Conservation (phyloP, 2,329 filamentous ascomycete species). For the Xylaria sp. region DNA sequence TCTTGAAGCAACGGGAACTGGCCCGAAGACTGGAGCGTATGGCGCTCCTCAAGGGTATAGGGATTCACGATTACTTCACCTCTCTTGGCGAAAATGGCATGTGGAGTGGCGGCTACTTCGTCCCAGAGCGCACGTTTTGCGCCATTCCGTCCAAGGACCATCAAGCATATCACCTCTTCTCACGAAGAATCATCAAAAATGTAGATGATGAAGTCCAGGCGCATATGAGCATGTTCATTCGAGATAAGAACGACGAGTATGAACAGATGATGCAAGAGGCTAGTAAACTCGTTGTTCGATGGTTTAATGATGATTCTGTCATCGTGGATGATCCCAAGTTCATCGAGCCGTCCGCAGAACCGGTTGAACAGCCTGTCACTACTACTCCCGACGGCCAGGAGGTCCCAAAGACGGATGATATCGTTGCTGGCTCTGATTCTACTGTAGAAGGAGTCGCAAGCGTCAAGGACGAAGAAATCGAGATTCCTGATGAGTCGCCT, state of each 20-base stretch:
- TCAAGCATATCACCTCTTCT: slow-evolving; percentile 55
- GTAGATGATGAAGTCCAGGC: slow-evolving; percentile 77
- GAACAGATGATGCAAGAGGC: slow-evolving; percentile 70
- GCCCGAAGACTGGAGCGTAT: slow-evolving; percentile 72
- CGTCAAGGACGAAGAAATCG: slow-evolving; percentile 32
- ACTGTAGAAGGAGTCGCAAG: neutral
- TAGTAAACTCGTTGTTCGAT: slow-evolving; percentile 65
- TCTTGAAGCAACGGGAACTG: slow-evolving; percentile 79
- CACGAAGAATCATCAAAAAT: slow-evolving; percentile 69
- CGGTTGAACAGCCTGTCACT: slow-evolving; percentile 48
- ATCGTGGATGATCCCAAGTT: slow-evolving; percentile 61
- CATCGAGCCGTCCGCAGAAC: slow-evolving; percentile 53
- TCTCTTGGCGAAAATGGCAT: slow-evolving; percentile 77
- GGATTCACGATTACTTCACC: slow-evolving; percentile 79
- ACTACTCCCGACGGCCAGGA: slow-evolving; percentile 49
- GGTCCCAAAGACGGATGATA: slow-evolving; percentile 44
- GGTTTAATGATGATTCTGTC: slow-evolving; percentile 61
- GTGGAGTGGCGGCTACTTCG: slow-evolving; percentile 68
- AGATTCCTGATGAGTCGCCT: slow-evolving; percentile 56
- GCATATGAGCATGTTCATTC: slow-evolving; percentile 74
- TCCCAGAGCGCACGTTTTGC: slow-evolving; percentile 81
- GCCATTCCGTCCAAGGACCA: slow-evolving; percentile 69
- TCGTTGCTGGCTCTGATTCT: slow-evolving; percentile 38
- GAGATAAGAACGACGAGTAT: slow-evolving; percentile 70
- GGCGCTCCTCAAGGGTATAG: slow-evolving; percentile 69